Percentiles rank a stretch among this genome's conserved stretches.
Conservation (phyloP, 1,284 basidiomycete genomes). For the Leccinum idahoense region DNA sequence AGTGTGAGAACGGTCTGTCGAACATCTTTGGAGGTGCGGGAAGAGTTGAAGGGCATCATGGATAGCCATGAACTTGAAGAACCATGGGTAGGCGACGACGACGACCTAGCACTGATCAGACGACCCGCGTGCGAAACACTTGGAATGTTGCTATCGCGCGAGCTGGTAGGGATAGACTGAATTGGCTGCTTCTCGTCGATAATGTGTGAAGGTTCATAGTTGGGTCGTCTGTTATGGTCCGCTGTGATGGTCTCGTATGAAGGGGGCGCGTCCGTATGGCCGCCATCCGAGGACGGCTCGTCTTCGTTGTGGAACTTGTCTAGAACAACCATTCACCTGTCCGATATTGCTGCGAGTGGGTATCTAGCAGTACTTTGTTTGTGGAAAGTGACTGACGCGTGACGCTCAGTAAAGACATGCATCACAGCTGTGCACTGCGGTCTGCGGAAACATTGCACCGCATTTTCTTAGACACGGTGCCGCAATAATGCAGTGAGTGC, state of each 20-base stretch:
- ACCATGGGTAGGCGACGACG: neutral
- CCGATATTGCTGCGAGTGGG: neutral
- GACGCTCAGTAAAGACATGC: neutral
- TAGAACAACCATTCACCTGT: conserved; percentile 8
- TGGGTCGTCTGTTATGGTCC: neutral
- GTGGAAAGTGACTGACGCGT: too few relatives aligned
- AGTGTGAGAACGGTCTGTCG: conserved; percentile 41
- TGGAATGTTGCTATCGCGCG: neutral
- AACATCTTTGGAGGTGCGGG: conserved; percentile 40
- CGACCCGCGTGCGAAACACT: neutral
- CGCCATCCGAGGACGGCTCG: neutral
- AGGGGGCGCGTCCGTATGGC: conserved; percentile 14
- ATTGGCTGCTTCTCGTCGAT: conserved; percentile 1
- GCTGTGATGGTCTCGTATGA: conserved; percentile 18
- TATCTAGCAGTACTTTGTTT: too few relatives aligned
- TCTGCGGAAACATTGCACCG: neutral
- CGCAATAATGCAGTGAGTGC: too few relatives aligned
- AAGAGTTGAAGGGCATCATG: conserved; percentile 23
- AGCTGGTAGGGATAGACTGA: neutral
- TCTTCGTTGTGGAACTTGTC: conserved; percentile 13
- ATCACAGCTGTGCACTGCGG: neutral
- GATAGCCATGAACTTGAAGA: conserved; percentile 20
- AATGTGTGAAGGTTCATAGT: neutral
- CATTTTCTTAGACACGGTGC: neutral
- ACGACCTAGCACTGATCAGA: neutral